Base-by-base conservation (phyloP, 2,329 filamentous ascomycete genomes). In the Botrytis paeoniae region DNA sequence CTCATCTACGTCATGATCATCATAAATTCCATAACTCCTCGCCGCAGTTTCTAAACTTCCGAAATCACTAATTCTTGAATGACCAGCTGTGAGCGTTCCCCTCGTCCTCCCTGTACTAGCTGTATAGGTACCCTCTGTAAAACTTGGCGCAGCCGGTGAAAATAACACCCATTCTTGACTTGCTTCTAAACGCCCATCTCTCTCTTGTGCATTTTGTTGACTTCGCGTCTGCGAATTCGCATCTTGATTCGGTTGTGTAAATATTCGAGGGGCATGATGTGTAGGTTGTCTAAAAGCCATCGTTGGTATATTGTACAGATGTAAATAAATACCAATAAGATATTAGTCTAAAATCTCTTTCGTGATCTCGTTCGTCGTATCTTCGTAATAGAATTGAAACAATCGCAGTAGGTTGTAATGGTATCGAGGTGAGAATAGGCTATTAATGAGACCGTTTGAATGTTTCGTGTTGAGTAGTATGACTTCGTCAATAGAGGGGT, bases 81-180 rank as follows among this genome's bases (percentile, higher is more conserved):
- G 88, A 54, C 91, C 92, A 41, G 90, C 85, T 61, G 89, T 92
- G 81, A 80, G 92, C 77, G 84, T 95, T 41, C 48, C 48, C 9
- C 62, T 72, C 81, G 84, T 95, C 80, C 82, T 90, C 84, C 84
- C 88, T 79, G 82, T 93, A 81, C 81, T 89, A 64, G 90, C 89
- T 54, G 93, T 90, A 74, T 88, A 90, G 62, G 91, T 93, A 70
- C 91, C 87, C 75, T 92, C 90, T 8, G 90, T 90, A 18, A 87
- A 87, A 32, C 92, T 91, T 5, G 86, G 87, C 75, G 90, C 90
- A 14, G 87, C 86, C 2, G 93, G 93, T 12, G 94, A 93, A 85
- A 99, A 99, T 76, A 99, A 89, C 71, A 98, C 92, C 96, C 96
- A 99, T 88, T 97, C 95, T 82, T 96, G 92, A 20, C 93, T 92